phyloP scores from a whole-genome alignment of 139 green algal genomes.

The Monoraphidium neglectum region DNA sequence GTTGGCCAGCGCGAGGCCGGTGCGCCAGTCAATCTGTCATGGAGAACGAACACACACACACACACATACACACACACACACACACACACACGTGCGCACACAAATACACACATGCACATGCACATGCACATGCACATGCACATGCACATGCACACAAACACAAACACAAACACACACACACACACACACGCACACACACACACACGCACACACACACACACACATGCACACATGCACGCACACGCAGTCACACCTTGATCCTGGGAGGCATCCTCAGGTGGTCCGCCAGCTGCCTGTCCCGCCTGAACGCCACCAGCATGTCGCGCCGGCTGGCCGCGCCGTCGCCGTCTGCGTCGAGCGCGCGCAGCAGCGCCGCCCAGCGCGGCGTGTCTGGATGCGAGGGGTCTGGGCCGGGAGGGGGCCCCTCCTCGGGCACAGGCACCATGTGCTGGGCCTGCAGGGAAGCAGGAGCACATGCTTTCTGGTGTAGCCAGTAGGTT shows the following conservation, averaged over 20 bases:
- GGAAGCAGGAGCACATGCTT: not conserved
- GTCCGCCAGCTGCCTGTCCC: slow-evolving; percentile 49
- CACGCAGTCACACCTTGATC: slow-evolving; percentile 25
- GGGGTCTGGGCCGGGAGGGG: slow-evolving; percentile 21
- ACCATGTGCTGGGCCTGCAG: slow-evolving; percentile 49
- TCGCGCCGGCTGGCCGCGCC: slow-evolving; percentile 42
- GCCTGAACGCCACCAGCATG: slow-evolving; percentile 50
- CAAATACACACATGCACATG: too few species aligned
- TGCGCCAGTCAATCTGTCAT: too few species aligned
- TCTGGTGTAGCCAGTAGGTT: not conserved
- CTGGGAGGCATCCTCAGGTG: slow-evolving; percentile 38
- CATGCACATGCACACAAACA: too few species aligned
- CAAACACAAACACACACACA: too few species aligned
- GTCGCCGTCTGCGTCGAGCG: slow-evolving; percentile 49
- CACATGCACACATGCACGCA: slow-evolving; percentile 7
- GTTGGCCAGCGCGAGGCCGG: too few species aligned
- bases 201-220: slow-evolving; percentile 20
- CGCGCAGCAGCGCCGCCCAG: slow-evolving; percentile 35
- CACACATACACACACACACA: too few species aligned
- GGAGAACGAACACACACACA: too few species aligned
- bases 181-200: slow-evolving; percentile 13
- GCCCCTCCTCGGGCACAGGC: not conserved
- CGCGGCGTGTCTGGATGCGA: slow-evolving; percentile 10
- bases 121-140: too few species aligned
- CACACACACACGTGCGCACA: too few species aligned